Evolutionary conservation across 1,139 yeast species (phyloP).

Genomic region (Insectozyma bohioensis): DNA sequence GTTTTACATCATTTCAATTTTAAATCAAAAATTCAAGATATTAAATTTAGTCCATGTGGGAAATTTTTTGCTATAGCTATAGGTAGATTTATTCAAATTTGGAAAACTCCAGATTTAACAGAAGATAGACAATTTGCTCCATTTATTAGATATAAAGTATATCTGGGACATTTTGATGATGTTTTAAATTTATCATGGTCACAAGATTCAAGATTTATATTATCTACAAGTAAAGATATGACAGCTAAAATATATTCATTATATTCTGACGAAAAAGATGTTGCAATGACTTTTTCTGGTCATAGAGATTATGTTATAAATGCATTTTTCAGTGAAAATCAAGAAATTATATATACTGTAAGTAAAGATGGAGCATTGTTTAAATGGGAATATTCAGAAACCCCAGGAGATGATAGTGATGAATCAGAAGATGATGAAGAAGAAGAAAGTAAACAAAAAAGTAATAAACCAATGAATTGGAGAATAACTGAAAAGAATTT

Average conservation of each 20-base stretch:
- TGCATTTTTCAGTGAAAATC: constrained; percentile 83
- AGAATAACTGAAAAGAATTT: constrained; percentile 77
- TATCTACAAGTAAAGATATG: constrained; percentile 87
- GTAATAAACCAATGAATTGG: constrained; percentile 51
- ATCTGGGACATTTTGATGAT: constrained; percentile 91
- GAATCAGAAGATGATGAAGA: constrained; percentile 36
- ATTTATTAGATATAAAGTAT: constrained; percentile 83
- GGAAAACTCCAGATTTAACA: constrained; percentile 83
- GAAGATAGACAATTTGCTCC: constrained; percentile 93
- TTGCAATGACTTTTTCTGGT: constrained; percentile 86
- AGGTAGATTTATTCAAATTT: constrained; percentile 82
- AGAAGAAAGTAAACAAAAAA: no score
- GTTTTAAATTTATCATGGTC: constrained; percentile 85
- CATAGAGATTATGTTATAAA: constrained; percentile 86
- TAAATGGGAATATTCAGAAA: constrained; percentile 80
- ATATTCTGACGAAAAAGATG: constrained; percentile 69
- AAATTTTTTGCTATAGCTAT: constrained; percentile 81
- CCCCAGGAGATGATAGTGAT: constrained; percentile 37
- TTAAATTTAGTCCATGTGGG: constrained; percentile 90
- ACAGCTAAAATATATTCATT: constrained; percentile 86
- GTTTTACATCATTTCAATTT: constrained; percentile 96
- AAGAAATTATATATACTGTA: constrained; percentile 85
- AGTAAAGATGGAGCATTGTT: constrained; percentile 95
- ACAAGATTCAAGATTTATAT: constrained; percentile 79
- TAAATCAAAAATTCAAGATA: constrained; percentile 70